A percentile compares a stretch with the other conserved stretches of the same genome.
phyloP scores from a whole-genome alignment of 1,139 yeast genomes.

The Pneumocystis oryctolagi region DNA sequence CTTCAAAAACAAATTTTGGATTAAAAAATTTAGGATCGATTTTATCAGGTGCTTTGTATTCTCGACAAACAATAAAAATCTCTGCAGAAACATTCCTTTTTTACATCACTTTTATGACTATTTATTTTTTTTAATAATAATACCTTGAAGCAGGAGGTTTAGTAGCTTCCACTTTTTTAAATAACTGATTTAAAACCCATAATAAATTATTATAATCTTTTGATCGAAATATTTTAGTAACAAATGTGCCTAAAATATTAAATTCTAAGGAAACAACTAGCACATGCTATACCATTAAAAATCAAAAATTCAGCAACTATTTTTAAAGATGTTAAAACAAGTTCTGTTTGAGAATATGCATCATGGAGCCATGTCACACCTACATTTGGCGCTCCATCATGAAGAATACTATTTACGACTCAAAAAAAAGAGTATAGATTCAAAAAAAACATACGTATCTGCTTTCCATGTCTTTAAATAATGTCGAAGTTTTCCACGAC shows the following conservation, averaged over 20 bases:
- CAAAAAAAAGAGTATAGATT: neutral
- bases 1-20: constrained; percentile 88
- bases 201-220: constrained; percentile 90
- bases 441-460: constrained; percentile 33
- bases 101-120: neutral
- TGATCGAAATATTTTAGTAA: constrained; percentile 91
- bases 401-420: constrained; percentile 46
- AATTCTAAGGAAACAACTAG: neutral
- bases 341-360: constrained; percentile 94
- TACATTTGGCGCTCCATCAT: constrained; percentile 99
- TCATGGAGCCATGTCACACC: constrained; percentile 99
- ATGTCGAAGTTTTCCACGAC: constrained; percentile 84
- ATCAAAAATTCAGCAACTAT: constrained; percentile 87
- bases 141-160: constrained; percentile 98
- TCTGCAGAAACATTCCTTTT: constrained; percentile 66
- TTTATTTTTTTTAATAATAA: constrained; percentile 6
- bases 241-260: constrained; percentile 55
- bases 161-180: constrained; percentile 93
- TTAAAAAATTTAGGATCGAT: constrained; percentile 85
- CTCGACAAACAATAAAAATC: constrained; percentile 91
- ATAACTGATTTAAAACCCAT: constrained; percentile 94
- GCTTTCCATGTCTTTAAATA: constrained; percentile 99
- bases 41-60: constrained; percentile 90
- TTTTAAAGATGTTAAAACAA: constrained; percentile 81
- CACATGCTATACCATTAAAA: constrained; percentile 36